Evolutionary conservation across 805 yeast species (phyloP).

Genomic region (Monosporozyma unispora): DNA sequence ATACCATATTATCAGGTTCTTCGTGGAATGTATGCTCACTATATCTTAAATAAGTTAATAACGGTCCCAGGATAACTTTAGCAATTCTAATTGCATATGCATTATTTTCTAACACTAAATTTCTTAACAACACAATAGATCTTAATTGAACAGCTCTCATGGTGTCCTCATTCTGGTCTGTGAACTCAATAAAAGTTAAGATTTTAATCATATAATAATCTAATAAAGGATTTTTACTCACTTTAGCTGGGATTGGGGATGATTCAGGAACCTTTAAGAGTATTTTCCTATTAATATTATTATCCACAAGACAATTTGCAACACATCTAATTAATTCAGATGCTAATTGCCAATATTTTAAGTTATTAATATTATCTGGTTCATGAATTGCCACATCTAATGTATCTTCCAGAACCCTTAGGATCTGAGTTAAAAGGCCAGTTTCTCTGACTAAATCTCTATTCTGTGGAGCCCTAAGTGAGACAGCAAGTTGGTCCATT

Average conservation of each 20-base stretch:
- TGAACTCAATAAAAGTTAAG: slow-evolving; percentile 8
- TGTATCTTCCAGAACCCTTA: slow-evolving; percentile 10
- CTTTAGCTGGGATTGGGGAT: not conserved
- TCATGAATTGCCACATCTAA: slow-evolving; percentile 12
- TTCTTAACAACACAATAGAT: slow-evolving; percentile 21
- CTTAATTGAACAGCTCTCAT: slow-evolving; percentile 18
- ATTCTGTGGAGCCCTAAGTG: slow-evolving; percentile 23
- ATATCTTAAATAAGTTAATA: slow-evolving; percentile 11
- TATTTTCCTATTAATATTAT: slow-evolving; percentile 21
- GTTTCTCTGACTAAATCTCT: slow-evolving; percentile 24
- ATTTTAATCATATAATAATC: slow-evolving; percentile 15
- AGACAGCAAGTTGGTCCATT: slow-evolving; percentile 26
- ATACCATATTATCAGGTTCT: slow-evolving; percentile 10
- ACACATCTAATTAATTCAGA: slow-evolving; percentile 28
- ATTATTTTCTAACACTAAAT: slow-evolving; percentile 21
- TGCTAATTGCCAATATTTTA: slow-evolving; percentile 13
- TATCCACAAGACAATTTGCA: slow-evolving; percentile 28
- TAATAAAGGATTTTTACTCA: slow-evolving; percentile 9
- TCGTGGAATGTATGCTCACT: slow-evolving; percentile 10
- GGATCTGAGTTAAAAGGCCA: slow-evolving; percentile 18
- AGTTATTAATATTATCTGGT: not conserved
- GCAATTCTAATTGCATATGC: slow-evolving; percentile 12
- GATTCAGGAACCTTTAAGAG: slow-evolving; percentile 4
- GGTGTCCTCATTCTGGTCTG: slow-evolving; percentile 1
- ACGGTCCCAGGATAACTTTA: slow-evolving; percentile 9